Base-by-base conservation (phyloP, 2,329 filamentous ascomycete species). In the Ascochyta lentis region DNA sequence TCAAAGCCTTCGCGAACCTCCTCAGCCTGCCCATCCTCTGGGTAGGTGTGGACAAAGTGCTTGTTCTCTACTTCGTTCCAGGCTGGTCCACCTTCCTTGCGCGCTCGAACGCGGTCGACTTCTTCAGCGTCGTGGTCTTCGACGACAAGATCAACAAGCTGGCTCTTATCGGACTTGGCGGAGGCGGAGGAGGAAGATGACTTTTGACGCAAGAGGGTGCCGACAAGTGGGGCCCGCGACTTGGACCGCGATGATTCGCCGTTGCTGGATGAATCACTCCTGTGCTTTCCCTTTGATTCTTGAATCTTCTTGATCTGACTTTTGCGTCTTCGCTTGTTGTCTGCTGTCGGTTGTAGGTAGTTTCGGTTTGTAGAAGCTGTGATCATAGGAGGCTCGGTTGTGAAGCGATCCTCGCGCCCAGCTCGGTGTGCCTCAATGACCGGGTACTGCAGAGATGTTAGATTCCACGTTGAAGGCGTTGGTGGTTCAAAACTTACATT, bases 391-490 rank as follows among this genome's bases (percentile, higher is more conserved):
- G 84, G 84, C 41, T 80, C 77, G 44, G 77, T 65, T 52, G 78
- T 75, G 44, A 88, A 70, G 70, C 88, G 90, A 60, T 89, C 83
- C 56, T 93, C 89, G 52, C 86, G 83, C 27, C 88, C 83, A 15
- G 92, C 89, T 61, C 92, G 85, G 72, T 90, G 85, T 19, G 87
- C 93, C 31, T 93, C 94, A 63, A 98, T 93, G 26, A 98, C 94
- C 23, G 93, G 94, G 75, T 98, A 98, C 91, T 95, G 67, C 46
- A 61, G 24, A 55, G 16, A 47, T 16, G 62, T 80, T 49, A 78
- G 70, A 13, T 5, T 31, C 29, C 29, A 15, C 13, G 29, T 15
- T 31, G 29, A 31, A 31, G 29, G 2, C 29, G 12, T 15, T 31
- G 12, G n/a, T 3, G 9, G 19, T 37, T 34, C 23, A 27, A 27